Evolutionary conservation across 768 basidiomycete genomes (phyloP), one percentile per base, ranked within the genome.

Genomic region (Auriculariales sp.): DNA sequence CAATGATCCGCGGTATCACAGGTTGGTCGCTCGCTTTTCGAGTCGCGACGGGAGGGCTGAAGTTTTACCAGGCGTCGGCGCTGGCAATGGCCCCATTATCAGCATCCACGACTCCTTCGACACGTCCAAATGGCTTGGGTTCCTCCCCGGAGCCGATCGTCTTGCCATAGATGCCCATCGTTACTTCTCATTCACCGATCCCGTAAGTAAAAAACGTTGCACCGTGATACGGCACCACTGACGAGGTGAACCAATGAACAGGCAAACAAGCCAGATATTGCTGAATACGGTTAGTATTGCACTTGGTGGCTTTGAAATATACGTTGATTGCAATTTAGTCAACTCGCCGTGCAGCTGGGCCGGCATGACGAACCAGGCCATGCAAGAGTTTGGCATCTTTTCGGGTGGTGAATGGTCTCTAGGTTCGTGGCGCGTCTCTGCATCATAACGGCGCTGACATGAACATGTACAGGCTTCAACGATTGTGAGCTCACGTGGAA

Each of bases 81-180:
- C 70, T 54, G 87, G 85, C 50, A 87, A 91, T 2, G 95, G 95
- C 0, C 84, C 93, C 0, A 83, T 75, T 58, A 68, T 97, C 44
- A 78, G 83, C 14, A 71, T 85, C 56, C 94, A 98, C 58, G 93
- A 98, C 56, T 92, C 82, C 11, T 97, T 99, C 70, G 64, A 72
- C 11, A 70, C 83, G 27, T 57, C 60, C 6, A 49, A 68, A 0
- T 98, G 90, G 88, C 74, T 68, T 6, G 76, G 75, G 53, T 81
- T 82, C 68, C 66, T 93, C 51, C 71, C 78, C 27, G 80, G 83
- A 47, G 83, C 81, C 6, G 94, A 99, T 64, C 82, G 94, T 51
- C 64, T 81, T 54, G 67, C 80, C 28, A 65, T 95, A 31, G 93
- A 98, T 62, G 70, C 78, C 9, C 93, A 98, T 62, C 87, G 88